phyloP scores from a whole-genome alignment of 2,329 filamentous ascomycete genomes.

The Fusarium poae region DNA sequence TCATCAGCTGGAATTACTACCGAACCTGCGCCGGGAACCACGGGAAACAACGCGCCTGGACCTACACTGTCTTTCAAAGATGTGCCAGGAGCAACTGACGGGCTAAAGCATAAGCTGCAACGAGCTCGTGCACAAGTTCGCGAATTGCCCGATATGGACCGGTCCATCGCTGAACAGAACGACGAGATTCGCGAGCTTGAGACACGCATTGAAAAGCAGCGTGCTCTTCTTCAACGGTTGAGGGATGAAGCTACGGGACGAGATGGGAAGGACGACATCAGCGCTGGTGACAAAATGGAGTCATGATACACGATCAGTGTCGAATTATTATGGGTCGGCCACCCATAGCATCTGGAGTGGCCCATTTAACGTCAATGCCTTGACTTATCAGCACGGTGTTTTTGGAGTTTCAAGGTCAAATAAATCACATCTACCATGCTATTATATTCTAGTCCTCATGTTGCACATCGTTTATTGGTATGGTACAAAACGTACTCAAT shows the following conservation, averaged over 20 bases:
- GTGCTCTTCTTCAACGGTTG: conserved; percentile 67
- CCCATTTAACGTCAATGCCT: background rate
- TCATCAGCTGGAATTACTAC: conserved; percentile 57
- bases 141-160: conserved; percentile 76
- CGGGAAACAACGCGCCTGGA: conserved; percentile 52
- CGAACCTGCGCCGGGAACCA: conserved; percentile 56
- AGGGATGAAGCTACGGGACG: conserved; percentile 59
- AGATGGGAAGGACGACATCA: conserved; percentile 50
- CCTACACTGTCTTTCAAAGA: conserved; percentile 73
- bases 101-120: conserved; percentile 85
- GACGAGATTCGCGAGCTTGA: conserved; percentile 77
- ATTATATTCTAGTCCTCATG: conserved; percentile 24
- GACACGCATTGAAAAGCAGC: conserved; percentile 72
- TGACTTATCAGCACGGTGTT: conserved; percentile 30
- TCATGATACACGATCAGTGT: conserved; percentile 45
- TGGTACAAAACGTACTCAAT: conserved; percentile 11
- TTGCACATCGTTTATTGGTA: background rate
- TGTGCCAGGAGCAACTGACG: conserved; percentile 81
- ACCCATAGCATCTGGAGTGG: background rate
- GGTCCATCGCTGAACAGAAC: conserved; percentile 76
- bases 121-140: conserved; percentile 77
- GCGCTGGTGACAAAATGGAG: conserved; percentile 58
- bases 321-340: conserved; percentile 21
- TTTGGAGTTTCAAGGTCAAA: conserved; percentile 22
- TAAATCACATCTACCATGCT: conserved; percentile 27